Percentiles rank a stretch among this genome's conserved stretches.
Conservation (phyloP, 2,329 filamentous ascomycete species). For the Colletotrichum trifolii region DNA sequence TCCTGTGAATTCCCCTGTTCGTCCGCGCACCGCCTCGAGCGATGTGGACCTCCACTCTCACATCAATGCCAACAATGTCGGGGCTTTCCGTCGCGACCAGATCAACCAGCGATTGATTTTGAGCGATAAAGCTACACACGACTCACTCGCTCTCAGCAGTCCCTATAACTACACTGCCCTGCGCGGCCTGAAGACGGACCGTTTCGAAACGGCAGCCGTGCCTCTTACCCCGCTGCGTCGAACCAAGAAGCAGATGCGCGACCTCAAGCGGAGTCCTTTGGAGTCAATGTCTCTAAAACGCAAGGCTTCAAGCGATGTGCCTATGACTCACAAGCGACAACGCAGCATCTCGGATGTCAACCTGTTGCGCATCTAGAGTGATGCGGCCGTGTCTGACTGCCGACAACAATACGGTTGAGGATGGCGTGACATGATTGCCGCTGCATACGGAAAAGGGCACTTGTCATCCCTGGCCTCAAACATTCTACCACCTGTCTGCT, state of each 20-base stretch:
- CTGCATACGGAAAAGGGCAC: constrained; percentile 32
- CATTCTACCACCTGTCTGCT: constrained; percentile 3
- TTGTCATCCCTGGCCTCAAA: constrained; percentile 57
- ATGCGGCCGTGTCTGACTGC: constrained; percentile 25
- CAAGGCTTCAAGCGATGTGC: constrained; percentile 61
- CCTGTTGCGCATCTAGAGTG: constrained; percentile 54
- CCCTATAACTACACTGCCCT: constrained; percentile 70
- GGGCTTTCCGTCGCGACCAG: constrained; percentile 79
- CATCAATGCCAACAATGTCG: constrained; percentile 74
- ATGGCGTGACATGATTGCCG: constrained; percentile 52
- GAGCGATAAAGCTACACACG: constrained; percentile 69
- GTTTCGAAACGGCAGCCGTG: constrained; percentile 72
- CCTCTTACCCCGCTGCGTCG: constrained; percentile 76
- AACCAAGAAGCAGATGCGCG: constrained; percentile 60
- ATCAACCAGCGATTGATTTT: constrained; percentile 70
- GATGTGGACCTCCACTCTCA: constrained; percentile 66
- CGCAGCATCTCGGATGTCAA: constrained; percentile 69
- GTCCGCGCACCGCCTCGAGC: constrained; percentile 60
- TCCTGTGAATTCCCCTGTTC: constrained; percentile 61
- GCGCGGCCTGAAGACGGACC: constrained; percentile 72
- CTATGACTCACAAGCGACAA: constrained; percentile 64
- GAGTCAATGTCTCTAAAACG: constrained; percentile 63
- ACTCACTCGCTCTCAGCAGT: constrained; percentile 71
- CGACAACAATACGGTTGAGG: constrained; percentile 54
- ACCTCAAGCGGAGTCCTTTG: constrained; percentile 61